Percentiles rank a stretch among this genome's conserved stretches.
Evolutionary conservation across 345 rosid genomes (phyloP).

Genomic region (Capsella bursapastoris): DNA sequence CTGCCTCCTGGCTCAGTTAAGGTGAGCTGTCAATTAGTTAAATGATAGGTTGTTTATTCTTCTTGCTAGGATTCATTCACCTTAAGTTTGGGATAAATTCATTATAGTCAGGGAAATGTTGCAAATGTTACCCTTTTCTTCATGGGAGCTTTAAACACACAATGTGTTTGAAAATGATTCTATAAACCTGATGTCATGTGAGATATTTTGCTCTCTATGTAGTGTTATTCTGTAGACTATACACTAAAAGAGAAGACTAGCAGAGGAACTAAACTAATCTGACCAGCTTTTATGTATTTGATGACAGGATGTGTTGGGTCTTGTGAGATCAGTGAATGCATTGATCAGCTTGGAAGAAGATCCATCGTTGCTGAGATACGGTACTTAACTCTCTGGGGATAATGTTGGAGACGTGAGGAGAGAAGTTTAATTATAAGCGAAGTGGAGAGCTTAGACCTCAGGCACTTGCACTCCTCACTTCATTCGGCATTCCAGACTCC

Average conservation of each 20-base stretch:
- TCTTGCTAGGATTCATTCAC: background rate
- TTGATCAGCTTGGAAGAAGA: constrained; percentile 79
- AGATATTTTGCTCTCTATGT: no score
- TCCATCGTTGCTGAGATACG: constrained; percentile 68
- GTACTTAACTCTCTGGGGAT: constrained; percentile 56
- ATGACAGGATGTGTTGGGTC: constrained; percentile 57
- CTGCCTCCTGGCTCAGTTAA: constrained; percentile 58
- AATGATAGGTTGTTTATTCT: constrained; percentile 7
- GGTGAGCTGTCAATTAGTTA: constrained; percentile 44
- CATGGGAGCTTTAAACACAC: background rate
- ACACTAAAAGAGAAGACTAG: background rate
- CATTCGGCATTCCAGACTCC: constrained; percentile 79
- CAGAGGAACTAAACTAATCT: background rate
- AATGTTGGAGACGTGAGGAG: constrained; percentile 65
- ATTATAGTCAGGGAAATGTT: background rate
- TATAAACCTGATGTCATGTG: background rate
- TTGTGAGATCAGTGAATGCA: constrained; percentile 72
- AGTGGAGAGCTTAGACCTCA: constrained; percentile 82
- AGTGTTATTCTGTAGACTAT: background rate
- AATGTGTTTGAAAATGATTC: background rate
- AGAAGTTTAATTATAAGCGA: constrained; percentile 63
- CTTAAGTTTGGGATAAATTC: background rate
- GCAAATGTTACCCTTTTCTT: background rate
- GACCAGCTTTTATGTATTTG: background rate
- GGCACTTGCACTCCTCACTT: constrained; percentile 70